phyloP scores from a whole-genome alignment of 202 grass and related monocot genomes.

The Zoysia matrella region DNA sequence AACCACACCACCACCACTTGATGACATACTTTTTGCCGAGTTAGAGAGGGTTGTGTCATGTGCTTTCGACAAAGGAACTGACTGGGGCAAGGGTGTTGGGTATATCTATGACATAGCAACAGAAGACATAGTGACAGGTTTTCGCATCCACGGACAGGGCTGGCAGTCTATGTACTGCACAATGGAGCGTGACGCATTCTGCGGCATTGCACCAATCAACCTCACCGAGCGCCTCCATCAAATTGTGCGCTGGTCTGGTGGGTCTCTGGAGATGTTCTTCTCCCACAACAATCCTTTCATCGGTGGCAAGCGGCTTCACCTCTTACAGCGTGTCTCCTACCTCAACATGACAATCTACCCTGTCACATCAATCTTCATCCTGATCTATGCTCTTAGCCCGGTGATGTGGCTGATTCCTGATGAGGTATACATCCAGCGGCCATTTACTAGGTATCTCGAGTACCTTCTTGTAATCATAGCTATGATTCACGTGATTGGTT shows the following conservation, averaged over 20 bases:
- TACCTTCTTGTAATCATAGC: constrained; percentile 47
- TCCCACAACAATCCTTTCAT: constrained; percentile 56
- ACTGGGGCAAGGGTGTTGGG: constrained; percentile 72
- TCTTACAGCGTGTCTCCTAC: constrained; percentile 44
- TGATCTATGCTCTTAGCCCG: constrained; percentile 56
- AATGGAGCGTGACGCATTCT: constrained; percentile 62
- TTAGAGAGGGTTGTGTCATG: constrained; percentile 51
- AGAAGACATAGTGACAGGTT: constrained; percentile 72
- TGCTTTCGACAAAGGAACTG: constrained; percentile 52
- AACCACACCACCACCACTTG: constrained; percentile 20
- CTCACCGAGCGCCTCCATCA: constrained; percentile 76
- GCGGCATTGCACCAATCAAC: constrained; percentile 69
- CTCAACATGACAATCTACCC: constrained; percentile 55
- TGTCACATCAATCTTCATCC: constrained; percentile 71
- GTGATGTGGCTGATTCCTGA: constrained; percentile 71
- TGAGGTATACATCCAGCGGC: constrained; percentile 50
- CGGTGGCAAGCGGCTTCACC: constrained; percentile 19
- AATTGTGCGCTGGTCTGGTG: constrained; percentile 65
- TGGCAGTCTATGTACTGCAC: constrained; percentile 76
- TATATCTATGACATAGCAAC: constrained; percentile 76
- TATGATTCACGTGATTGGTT: constrained; percentile 48
- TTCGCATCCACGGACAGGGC: constrained; percentile 67
- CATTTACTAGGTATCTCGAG: constrained; percentile 45
- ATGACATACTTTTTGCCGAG: constrained; percentile 17
- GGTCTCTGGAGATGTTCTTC: constrained; percentile 46